These are phyloP conservation scores for Exophiala oligosperma DNA, from an alignment of 2,329 filamentous ascomycete genomes.

Conservation along the genomic window DNA sequence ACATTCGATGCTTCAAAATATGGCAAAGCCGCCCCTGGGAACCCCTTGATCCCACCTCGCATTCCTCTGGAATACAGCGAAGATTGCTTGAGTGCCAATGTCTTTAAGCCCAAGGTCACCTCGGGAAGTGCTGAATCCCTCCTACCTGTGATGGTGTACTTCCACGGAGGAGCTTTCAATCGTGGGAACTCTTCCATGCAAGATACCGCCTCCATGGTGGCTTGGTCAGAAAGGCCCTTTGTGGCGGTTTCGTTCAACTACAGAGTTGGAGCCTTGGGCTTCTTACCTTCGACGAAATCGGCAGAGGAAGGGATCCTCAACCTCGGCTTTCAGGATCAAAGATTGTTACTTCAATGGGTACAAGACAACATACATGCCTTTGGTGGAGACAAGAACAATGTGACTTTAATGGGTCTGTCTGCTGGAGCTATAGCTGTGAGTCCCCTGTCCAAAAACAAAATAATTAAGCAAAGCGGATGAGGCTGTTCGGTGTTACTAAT, in stretches of 20 bases:
- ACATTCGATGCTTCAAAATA: slow-evolving; percentile 1
- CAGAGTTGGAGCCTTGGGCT: slow-evolving; percentile 47
- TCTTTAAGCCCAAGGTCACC: slow-evolving; percentile 18
- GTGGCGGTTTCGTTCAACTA: slow-evolving; percentile 48
- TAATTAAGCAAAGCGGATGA: too few species aligned
- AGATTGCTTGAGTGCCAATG: slow-evolving; percentile 30
- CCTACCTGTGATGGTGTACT: slow-evolving; percentile 46
- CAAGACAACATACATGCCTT: slow-evolving; percentile 33
- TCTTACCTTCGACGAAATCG: slow-evolving; percentile 26
- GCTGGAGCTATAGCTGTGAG: slow-evolving; percentile 38
- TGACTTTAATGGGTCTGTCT: slow-evolving; percentile 48
- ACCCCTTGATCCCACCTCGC: slow-evolving; percentile 9
- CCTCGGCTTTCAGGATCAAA: slow-evolving; percentile 44
- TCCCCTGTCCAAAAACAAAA: too few species aligned
- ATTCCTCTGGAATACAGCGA: slow-evolving; percentile 17
- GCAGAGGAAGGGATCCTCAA: slow-evolving; percentile 36
- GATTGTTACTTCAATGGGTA: slow-evolving; percentile 37
- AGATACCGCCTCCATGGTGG: slow-evolving; percentile 63
- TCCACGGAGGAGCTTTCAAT: slow-evolving; percentile 40
- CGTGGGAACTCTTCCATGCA: slow-evolving; percentile 40
- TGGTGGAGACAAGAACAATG: slow-evolving; percentile 44
- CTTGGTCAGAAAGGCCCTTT: slow-evolving; percentile 41
- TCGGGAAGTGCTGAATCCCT: not conserved
- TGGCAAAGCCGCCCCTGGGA: slow-evolving; percentile 10
- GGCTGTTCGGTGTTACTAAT: too few species aligned